phyloP scores from a whole-genome alignment of 352 stramenopile species.

The Sclerospora graminicola region DNA sequence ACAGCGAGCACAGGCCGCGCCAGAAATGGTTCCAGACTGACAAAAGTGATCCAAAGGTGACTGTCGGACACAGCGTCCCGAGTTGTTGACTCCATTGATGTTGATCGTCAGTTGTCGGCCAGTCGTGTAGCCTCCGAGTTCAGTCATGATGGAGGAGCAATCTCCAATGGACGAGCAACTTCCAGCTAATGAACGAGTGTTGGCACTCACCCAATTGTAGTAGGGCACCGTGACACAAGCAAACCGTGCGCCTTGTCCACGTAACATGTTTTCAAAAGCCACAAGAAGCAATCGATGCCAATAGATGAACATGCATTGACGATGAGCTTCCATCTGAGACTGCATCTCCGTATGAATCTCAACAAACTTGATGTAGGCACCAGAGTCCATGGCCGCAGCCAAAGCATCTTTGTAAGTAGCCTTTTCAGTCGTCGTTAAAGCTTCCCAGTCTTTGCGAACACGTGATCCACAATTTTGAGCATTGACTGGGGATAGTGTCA shows the following conservation, averaged over 20 bases:
- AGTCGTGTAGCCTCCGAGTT: slow-evolving; percentile 29
- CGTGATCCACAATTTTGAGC: slow-evolving; percentile 20
- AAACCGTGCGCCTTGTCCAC: slow-evolving; percentile 32
- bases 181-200: slow-evolving; percentile 23
- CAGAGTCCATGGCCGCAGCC: slow-evolving; percentile 36
- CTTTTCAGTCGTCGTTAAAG: slow-evolving; percentile 23
- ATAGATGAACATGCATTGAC: slow-evolving; percentile 74
- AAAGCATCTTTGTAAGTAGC: slow-evolving; percentile 36
- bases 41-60: slow-evolving; percentile 50
- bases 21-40: slow-evolving; percentile 15
- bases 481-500: neutral
- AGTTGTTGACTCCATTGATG: slow-evolving; percentile 36
- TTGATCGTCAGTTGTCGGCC: slow-evolving; percentile 11
- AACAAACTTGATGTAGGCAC: slow-evolving; percentile 46
- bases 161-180: slow-evolving; percentile 30
- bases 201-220: slow-evolving; percentile 62
- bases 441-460: slow-evolving; percentile 33
- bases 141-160: slow-evolving; percentile 33
- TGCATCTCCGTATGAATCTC: slow-evolving; percentile 55
- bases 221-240: slow-evolving; percentile 72
- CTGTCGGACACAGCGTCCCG: slow-evolving; percentile 27
- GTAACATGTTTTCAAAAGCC: slow-evolving; percentile 79
- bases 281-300: slow-evolving; percentile 65
- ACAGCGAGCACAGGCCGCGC: slow-evolving; percentile 25
- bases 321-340: slow-evolving; percentile 36